Evolutionary conservation across 2,329 filamentous ascomycete species (phyloP).

Genomic region (Xylaria hypoxylon): DNA sequence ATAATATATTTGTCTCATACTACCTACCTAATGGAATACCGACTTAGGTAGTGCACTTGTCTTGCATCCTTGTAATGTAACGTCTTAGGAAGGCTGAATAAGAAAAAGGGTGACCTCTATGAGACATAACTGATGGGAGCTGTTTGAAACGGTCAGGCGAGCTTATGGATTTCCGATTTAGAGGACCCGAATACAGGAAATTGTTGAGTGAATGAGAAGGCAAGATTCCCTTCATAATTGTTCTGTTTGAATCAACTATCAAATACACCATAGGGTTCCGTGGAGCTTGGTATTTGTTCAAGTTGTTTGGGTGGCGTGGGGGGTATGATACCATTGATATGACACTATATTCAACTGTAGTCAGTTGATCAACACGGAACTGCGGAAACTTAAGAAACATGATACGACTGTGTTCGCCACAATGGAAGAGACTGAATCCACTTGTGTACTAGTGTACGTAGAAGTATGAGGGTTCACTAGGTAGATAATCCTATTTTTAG

Average conservation of each 20-base stretch:
- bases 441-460: too few relatives aligned
- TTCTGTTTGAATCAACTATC: not conserved
- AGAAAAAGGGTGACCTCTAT: not conserved
- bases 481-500: not conserved
- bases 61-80: not conserved
- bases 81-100: conserved; percentile 1
- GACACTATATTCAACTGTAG: not conserved
- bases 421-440: not conserved
- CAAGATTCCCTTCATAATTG: not conserved
- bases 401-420: not conserved
- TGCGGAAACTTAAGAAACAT: not conserved
- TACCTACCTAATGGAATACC: conserved; percentile 12
- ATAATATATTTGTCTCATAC: conserved; percentile 1
- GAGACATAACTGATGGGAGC: not conserved
- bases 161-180: not conserved
- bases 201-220: not conserved
- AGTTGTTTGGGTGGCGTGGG: not conserved
- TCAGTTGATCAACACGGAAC: not conserved
- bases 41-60: not conserved
- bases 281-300: not conserved
- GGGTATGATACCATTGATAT: not conserved
- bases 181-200: not conserved
- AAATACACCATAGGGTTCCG: not conserved
- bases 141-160: not conserved
- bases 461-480: too few relatives aligned